Evolutionary conservation across 176 grass and related monocot genomes (phyloP).

Genomic region (Oryza rufipogon): DNA sequence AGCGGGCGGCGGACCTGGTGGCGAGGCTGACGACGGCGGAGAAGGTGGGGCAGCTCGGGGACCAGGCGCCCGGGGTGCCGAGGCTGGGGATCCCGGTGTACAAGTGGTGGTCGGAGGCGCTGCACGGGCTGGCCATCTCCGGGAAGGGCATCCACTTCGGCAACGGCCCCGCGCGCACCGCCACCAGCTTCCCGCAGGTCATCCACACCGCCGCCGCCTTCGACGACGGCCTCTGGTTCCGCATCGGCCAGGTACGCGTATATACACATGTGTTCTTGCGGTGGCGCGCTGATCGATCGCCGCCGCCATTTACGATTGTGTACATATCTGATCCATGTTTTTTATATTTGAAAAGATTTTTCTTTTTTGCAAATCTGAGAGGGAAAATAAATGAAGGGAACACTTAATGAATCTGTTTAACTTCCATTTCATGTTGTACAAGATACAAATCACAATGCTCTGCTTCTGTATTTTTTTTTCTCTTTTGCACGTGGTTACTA

Average conservation of each 20-base stretch:
- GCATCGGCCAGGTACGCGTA: slow-evolving; percentile 63
- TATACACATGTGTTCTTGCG: too few relatives aligned
- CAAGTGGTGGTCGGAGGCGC: slow-evolving; percentile 84
- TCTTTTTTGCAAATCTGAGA: too few relatives aligned
- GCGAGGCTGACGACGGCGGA: slow-evolving; percentile 54
- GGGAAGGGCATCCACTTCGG: slow-evolving; percentile 51
- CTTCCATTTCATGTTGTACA: too few relatives aligned
- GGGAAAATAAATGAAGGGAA: too few relatives aligned
- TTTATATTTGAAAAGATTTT: too few relatives aligned
- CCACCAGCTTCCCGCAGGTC: slow-evolving; percentile 84
- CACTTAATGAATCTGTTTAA: too few relatives aligned
- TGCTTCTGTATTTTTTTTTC: too few relatives aligned
- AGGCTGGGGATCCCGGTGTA: slow-evolving; percentile 65
- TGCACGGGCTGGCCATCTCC: slow-evolving; percentile 73
- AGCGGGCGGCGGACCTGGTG: slow-evolving; percentile 66
- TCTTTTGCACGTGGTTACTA: too few relatives aligned
- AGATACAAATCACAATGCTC: too few relatives aligned
- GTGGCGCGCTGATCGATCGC: too few relatives aligned
- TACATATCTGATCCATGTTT: too few relatives aligned
- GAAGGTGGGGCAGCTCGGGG: slow-evolving; percentile 62
- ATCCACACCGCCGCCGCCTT: slow-evolving; percentile 72
- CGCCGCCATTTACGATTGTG: too few relatives aligned
- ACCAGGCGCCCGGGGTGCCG: slow-evolving; percentile 34
- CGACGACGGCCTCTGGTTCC: slow-evolving; percentile 65
- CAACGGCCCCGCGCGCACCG: slow-evolving; percentile 15